Conservation (phyloP, 768 basidiomycete species). For the Austroboletus festivus region DNA sequence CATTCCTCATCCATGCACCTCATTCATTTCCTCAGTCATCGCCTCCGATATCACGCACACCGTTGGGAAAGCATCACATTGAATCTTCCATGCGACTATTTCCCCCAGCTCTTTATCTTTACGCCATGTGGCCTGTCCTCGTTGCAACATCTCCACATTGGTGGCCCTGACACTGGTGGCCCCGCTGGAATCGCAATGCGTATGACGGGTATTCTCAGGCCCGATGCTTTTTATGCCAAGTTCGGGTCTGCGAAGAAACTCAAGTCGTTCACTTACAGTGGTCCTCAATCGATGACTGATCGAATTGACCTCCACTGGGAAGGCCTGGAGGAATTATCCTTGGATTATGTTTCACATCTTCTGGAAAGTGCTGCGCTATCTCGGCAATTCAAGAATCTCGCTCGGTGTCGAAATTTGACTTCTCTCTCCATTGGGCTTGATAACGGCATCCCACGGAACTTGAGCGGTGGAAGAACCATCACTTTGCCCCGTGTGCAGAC, state of each 20-base stretch:
- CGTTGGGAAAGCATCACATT: conserved; percentile 20
- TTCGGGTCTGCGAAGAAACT: conserved; percentile 13
- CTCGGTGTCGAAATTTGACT: conserved; percentile 18
- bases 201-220: conserved; percentile 1
- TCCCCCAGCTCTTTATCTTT: conserved; percentile 11
- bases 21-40: conserved; percentile 10
- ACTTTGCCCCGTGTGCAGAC: conserved; percentile 12
- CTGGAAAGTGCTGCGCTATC: background rate
- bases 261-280: conserved; percentile 16
- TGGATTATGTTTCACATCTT: conserved; percentile 5
- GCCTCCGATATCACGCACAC: conserved; percentile 10
- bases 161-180: background rate
- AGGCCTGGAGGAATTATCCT: conserved; percentile 10
- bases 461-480: background rate
- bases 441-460: background rate
- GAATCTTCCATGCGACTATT: conserved; percentile 8
- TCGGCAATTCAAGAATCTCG: conserved; percentile 5
- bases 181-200: background rate
- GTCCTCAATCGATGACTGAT: background rate
- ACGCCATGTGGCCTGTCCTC: conserved; percentile 12
- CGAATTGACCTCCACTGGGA: conserved; percentile 11
- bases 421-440: conserved; percentile 17
- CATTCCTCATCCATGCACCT: no score
- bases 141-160: conserved; percentile 11
- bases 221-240: no score